Base-by-base conservation (phyloP, 2,329 filamentous ascomycete species). In the Gyromitra esculenta region DNA sequence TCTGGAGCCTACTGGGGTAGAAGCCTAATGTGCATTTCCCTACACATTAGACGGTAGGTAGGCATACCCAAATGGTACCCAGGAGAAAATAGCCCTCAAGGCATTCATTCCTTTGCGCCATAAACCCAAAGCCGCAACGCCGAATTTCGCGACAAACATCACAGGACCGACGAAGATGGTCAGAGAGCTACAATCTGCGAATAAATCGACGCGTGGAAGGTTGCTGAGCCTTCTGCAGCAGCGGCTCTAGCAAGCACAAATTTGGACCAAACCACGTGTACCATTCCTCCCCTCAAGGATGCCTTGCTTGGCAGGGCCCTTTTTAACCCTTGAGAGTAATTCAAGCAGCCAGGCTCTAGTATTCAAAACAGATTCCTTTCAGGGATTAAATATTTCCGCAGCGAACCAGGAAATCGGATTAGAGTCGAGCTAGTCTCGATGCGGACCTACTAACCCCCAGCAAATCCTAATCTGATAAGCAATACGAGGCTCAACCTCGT, bases 401-500 rank as follows among this genome's bases (percentile, higher is more conserved):
- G 6, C 25, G 31, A 57, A 57, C 31, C 25, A 8, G 15, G 31
- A 9, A 57, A 57, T 9, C 21, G 11, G 21, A 37, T 8, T 7
- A 15, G 5, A 15, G 8, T 13, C 15, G 15, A 6, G 41, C 41
- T 45, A 45, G 41, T 15, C 41, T 45, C 9, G 15, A 45, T 45
- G 9, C 41, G 11, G 25, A 57, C 6, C 25, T 56, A 37, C 25
- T 31, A 31, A 31, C 25, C 25, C 25, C 25, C 25, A 31, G 25
- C 25, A 31, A 31, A 31, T 31, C 25, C 25, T 31, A 31, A 31
- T 31, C 25, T 31, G 39, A 63, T 63, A 63, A 63, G 57, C 25
- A 63, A 62, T 45, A 63, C 39, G n/a, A 60, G 35, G 21, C 18
- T 31, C 2, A 31, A 31, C 25, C 25, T 63, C 59, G 21, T 63